These are phyloP conservation scores for Calonectria pauciramosa DNA, from an alignment of 2,329 filamentous ascomycete species.

Conservation along the genomic window DNA sequence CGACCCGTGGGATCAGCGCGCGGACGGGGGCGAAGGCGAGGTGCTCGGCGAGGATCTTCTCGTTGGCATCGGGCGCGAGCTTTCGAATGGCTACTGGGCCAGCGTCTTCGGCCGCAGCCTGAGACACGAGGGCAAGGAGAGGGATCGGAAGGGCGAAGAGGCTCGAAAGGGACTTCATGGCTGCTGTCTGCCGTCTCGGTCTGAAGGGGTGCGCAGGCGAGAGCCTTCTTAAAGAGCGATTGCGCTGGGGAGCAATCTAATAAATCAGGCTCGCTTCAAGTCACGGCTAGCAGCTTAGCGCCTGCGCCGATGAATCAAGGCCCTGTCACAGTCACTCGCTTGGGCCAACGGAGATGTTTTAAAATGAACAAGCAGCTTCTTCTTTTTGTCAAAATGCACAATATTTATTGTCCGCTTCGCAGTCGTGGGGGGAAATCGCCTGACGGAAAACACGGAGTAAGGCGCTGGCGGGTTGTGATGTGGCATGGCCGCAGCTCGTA, in stretches of 20 bases:
- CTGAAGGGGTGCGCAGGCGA: neutral
- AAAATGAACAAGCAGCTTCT: neutral
- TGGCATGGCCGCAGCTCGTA: slow-evolving; percentile 35
- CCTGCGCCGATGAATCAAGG: neutral
- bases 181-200: slow-evolving; percentile 5
- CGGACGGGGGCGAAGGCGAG: slow-evolving; percentile 61
- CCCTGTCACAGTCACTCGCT: slow-evolving; percentile 2
- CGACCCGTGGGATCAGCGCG: slow-evolving; percentile 44
- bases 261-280: slow-evolving; percentile 15
- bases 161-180: slow-evolving; percentile 56
- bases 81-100: slow-evolving; percentile 77
- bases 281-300: slow-evolving; percentile 5
- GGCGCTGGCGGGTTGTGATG: slow-evolving; percentile 18
- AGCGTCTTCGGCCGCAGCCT: slow-evolving; percentile 50
- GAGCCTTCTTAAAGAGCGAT: neutral
- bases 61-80: slow-evolving; percentile 77
- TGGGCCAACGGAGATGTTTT: neutral
- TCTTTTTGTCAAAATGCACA: neutral
- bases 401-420: slow-evolving; percentile 6
- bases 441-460: slow-evolving; percentile 15
- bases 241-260: slow-evolving; percentile 13
- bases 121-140: slow-evolving; percentile 61
- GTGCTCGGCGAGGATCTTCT: slow-evolving; percentile 82
- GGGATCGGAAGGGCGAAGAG: slow-evolving; percentile 58
- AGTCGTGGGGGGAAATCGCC: slow-evolving; percentile 8